Evolutionary conservation across 495 filamentous ascomycete species (phyloP).

Genomic region (Collariella sp.): DNA sequence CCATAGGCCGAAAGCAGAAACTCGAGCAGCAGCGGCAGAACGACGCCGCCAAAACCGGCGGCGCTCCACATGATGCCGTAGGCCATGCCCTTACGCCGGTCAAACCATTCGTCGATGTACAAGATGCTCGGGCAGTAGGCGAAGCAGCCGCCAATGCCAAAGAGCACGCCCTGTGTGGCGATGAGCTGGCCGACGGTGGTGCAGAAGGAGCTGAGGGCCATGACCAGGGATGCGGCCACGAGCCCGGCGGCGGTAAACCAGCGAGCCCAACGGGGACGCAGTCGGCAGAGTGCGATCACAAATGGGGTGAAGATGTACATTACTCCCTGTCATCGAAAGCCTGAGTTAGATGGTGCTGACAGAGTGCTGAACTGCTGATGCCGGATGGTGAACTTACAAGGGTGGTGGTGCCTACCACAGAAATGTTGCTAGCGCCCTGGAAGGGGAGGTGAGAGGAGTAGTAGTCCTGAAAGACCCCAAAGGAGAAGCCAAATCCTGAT

Average conservation of each 20-base stretch:
- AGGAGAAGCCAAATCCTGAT: not conserved
- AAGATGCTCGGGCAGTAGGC: slow-evolving; percentile 1
- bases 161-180: not conserved
- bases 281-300: not conserved
- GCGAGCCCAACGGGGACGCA: not conserved
- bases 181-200: not conserved
- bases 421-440: not conserved
- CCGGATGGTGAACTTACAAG: too few species aligned
- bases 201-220: not conserved
- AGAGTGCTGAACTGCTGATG: too few species aligned
- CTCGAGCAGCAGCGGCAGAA: slow-evolving; percentile 3
- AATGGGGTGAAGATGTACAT: not conserved
- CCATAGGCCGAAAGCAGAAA: not conserved
- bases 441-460: not conserved
- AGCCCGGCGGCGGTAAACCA: not conserved
- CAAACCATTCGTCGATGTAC: slow-evolving; percentile 2
- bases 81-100: not conserved
- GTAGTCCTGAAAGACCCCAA: slow-evolving; percentile 1
- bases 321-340: not conserved
- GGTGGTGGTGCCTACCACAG: not conserved
- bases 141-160: not conserved
- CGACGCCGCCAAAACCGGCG: not conserved
- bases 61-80: slow-evolving; percentile 3
- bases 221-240: not conserved
- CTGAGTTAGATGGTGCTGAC: not conserved